Base-by-base conservation (phyloP, 345 rosid species). In the Noccaea bulbosa region DNA sequence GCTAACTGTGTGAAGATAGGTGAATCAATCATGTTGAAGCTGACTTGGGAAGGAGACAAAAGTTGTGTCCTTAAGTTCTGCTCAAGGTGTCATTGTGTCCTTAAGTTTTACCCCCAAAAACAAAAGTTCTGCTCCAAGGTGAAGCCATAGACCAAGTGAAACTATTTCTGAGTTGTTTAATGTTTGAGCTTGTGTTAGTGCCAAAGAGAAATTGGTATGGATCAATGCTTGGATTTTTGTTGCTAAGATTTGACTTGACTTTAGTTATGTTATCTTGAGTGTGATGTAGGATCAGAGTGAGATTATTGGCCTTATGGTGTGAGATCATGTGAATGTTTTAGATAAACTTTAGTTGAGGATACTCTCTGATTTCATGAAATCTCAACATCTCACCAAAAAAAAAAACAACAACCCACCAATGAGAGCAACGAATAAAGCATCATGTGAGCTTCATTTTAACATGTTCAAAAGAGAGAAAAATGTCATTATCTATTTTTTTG, bases 1-100 rank as follows among this genome's bases (percentile, higher is more conserved):
- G 71, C 77, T 65, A 73, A 57, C 8, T 17, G 44, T 65, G 71
- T 73, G 45, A 41, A 47, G 71, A 43, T 8, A 38, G 63, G 63
- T 10, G 71, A 73, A 39, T 47, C 71, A 0, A 2, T 48, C 45
- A 47, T 0, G 15, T 17, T 73, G 52, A 63, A 73, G 44, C 43
- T 73, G 37, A 48, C 65, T 64, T 39, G 59, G 71, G 34, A 57
- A 38, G 43, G 15, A 32, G 51, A 73, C 12, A 11, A 5, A 39
- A 65, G 27, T 40, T 57, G 71, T 56, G 59, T 65, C 43, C 77
- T 73, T 16, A 12, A 30, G 27, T 73, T 65, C 46, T 33, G 50
- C 44, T 73, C 30, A 24, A 24, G 27, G 27, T 24, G 27, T 24
- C 27, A 1, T 48, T 57, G 71, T 47, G 59, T 65, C 43, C 77